A percentile compares a stretch with the other conserved stretches of the same genome.
Conservation (phyloP, 1,284 basidiomycete species). For the Exobasidium rhododendri region DNA sequence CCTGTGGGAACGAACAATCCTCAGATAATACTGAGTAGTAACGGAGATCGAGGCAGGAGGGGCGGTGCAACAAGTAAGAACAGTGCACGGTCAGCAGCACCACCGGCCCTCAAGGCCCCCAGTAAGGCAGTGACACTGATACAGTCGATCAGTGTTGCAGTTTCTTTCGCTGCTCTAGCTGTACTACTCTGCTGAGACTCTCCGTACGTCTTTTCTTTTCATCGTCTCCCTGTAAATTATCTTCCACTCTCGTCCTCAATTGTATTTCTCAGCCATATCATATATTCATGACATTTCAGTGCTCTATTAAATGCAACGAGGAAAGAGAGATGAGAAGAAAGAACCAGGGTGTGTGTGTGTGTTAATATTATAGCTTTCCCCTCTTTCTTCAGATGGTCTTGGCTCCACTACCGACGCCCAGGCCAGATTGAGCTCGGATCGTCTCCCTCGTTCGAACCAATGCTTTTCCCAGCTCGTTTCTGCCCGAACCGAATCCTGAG, state of each 20-base stretch:
- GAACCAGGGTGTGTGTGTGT: no score
- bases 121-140: neutral
- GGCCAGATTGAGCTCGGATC: constrained; percentile 22
- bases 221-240: no score
- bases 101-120: neutral
- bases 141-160: neutral
- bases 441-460: constrained; percentile 33
- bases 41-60: constrained; percentile 9
- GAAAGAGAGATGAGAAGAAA: no score
- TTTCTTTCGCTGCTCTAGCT: neutral
- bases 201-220: neutral
- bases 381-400: constrained; percentile 26
- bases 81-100: neutral
- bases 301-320: no score
- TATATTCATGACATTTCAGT: no score
- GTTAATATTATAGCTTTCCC: no score
- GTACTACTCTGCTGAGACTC: neutral
- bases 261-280: no score
- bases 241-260: no score
- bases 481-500: constrained; percentile 20
- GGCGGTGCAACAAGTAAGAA: neutral
- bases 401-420: constrained; percentile 33
- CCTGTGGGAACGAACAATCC: constrained; percentile 15
- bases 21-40: constrained; percentile 6
- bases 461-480: constrained; percentile 39